phyloP scores from a whole-genome alignment of 352 stramenopile species.

The Pythium folliculosum region DNA sequence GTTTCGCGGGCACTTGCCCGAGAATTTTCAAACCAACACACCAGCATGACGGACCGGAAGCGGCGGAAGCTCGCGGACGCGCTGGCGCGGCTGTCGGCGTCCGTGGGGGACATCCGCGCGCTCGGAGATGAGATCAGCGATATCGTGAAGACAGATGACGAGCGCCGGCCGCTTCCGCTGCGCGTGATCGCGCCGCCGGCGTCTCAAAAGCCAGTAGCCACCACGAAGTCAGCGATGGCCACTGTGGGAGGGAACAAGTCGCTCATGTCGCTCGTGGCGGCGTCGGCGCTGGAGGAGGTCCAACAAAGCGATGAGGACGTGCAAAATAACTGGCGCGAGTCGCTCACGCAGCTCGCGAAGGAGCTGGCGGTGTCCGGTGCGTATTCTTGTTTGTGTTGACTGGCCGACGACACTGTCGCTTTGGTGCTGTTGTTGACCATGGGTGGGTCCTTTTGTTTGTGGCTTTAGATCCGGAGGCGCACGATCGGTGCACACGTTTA shows the following conservation, averaged over 20 bases:
- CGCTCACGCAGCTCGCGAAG: constrained; percentile 16
- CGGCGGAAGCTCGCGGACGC: constrained; percentile 21
- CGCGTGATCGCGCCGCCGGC: constrained; percentile 13
- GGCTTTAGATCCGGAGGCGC: constrained; percentile 6
- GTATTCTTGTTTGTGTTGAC: neutral
- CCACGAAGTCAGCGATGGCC: neutral
- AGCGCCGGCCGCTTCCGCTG: constrained; percentile 6
- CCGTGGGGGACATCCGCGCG: constrained; percentile 18
- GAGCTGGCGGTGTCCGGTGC: constrained; percentile 13
- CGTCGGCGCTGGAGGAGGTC: constrained; percentile 6
- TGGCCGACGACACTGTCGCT: too few species aligned
- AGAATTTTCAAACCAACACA: too few species aligned
- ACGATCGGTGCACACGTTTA: constrained; percentile 31
- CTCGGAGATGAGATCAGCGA: constrained; percentile 23
- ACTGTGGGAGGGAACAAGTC: neutral
- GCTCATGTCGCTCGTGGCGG: constrained; percentile 22
- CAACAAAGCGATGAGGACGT: neutral
- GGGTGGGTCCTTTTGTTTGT: neutral
- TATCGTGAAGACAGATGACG: constrained; percentile 14
- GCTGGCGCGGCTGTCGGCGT: constrained; percentile 17
- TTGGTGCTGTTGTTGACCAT: neutral
- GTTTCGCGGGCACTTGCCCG: too few species aligned
- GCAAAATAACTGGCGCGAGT: constrained; percentile 12
- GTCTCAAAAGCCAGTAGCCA: neutral
- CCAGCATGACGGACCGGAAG: constrained; percentile 23